Evolutionary conservation across 352 stramenopile species (phyloP).

Genomic region (Peronospora farinosa): DNA sequence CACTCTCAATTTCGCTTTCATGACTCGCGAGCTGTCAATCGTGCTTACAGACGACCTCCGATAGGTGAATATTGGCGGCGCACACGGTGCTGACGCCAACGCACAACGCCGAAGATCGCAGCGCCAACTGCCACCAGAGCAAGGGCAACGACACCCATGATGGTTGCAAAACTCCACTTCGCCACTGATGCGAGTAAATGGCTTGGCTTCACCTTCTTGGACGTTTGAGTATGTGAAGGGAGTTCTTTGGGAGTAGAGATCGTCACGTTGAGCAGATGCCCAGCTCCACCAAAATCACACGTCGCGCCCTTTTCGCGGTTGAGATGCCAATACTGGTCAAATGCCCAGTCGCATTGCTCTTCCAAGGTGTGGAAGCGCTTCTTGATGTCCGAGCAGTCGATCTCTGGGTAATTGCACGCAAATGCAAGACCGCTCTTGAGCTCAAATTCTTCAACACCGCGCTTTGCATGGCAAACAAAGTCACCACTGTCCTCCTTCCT

Average conservation of each 20-base stretch:
- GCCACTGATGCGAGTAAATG: constrained; percentile 24
- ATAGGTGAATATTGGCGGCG: constrained; percentile 50
- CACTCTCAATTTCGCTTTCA: background rate
- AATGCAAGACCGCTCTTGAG: constrained; percentile 60
- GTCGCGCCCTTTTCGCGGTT: constrained; percentile 63
- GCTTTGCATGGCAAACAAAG: constrained; percentile 69
- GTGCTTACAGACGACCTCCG: constrained; percentile 24
- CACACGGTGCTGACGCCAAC: constrained; percentile 28
- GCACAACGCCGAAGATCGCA: constrained; percentile 27
- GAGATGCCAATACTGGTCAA: constrained; percentile 74
- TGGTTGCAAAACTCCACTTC: constrained; percentile 28
- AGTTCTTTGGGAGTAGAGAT: constrained; percentile 14
- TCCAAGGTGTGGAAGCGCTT: constrained; percentile 45
- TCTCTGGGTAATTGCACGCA: constrained; percentile 48
- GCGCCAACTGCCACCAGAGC: constrained; percentile 14
- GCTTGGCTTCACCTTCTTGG: constrained; percentile 13
- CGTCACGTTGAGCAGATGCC: constrained; percentile 41
- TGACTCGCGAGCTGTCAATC: background rate
- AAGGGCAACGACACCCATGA: constrained; percentile 22
- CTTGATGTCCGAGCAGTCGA: constrained; percentile 60
- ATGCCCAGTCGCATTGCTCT: constrained; percentile 70
- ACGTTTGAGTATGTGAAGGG: constrained; percentile 4
- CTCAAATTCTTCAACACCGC: constrained; percentile 60
- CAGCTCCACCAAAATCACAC: constrained; percentile 73
- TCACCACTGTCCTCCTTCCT: constrained; percentile 67